Percentiles rank a stretch among this genome's conserved stretches.
These are phyloP conservation scores for Jimgerdemannia flammicorona DNA, from an alignment of 192 early-diverging fungal genomes.

Conservation along the genomic window DNA sequence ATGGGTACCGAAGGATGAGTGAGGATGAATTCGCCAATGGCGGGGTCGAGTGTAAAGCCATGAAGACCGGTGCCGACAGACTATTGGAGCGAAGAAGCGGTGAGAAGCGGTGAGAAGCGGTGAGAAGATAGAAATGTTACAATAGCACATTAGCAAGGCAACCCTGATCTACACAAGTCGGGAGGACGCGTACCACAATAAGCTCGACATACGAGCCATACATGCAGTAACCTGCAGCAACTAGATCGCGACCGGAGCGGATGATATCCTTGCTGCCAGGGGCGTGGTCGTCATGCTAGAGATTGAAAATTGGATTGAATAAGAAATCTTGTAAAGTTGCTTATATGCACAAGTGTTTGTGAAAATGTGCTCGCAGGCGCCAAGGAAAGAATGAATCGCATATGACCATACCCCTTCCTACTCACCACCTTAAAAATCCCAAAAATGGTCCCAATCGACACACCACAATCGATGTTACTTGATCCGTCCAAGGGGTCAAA, in stretches of 20 bases:
- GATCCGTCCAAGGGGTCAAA: constrained; percentile 98
- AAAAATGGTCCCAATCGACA: constrained; percentile 98
- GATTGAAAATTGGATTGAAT: background rate
- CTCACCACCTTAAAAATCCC: constrained; percentile 91
- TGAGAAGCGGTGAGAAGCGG: background rate
- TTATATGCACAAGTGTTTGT: no score
- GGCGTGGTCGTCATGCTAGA: background rate
- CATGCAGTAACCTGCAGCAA: constrained; percentile 96
- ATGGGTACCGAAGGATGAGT: constrained; percentile 85
- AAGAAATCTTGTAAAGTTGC: background rate
- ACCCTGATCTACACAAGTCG: background rate
- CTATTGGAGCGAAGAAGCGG: constrained; percentile 10
- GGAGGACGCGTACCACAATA: constrained; percentile 43
- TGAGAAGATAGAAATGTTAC: background rate
- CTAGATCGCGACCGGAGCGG: constrained; percentile 85
- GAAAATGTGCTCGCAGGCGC: no score
- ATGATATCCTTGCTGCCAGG: constrained; percentile 75
- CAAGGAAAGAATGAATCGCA: background rate
- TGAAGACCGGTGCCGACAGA: constrained; percentile 84
- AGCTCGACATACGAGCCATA: constrained; percentile 89
- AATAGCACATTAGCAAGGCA: background rate
- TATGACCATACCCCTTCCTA: background rate
- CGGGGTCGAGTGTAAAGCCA: constrained; percentile 95
- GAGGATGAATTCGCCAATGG: constrained; percentile 96
- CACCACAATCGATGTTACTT: constrained; percentile 98